Percentiles rank a stretch among this genome's conserved stretches.
Conservation (phyloP, 1,139 yeast species). For the Zygosaccharomyces pseudobailii region DNA sequence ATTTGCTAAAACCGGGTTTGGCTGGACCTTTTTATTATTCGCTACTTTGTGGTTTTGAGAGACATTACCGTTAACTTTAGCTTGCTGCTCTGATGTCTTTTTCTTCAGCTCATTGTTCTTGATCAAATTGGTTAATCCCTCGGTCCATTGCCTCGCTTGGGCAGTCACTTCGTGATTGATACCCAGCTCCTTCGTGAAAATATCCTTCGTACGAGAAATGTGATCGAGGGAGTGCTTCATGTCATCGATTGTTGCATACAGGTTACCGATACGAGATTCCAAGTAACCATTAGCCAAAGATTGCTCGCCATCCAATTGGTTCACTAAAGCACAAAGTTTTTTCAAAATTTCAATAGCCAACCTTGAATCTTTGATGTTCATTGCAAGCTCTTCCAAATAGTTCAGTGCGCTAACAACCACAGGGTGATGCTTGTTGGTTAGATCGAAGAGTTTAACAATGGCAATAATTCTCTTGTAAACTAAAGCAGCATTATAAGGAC, state of each 20-base stretch:
- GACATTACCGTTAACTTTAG: conserved; percentile 15
- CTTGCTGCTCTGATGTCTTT: conserved; percentile 24
- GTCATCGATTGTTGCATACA: conserved; percentile 50
- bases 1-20: conserved; percentile 53
- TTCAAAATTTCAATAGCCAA: conserved; percentile 49
- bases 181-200: conserved; percentile 51
- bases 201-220: conserved; percentile 58
- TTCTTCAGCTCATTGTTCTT: conserved; percentile 28
- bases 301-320: conserved; percentile 48
- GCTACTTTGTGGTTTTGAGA: conserved; percentile 8
- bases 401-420: conserved; percentile 63
- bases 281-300: conserved; percentile 62
- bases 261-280: conserved; percentile 49
- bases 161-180: conserved; percentile 33
- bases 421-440: conserved; percentile 60
- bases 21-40: conserved; percentile 31
- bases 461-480: conserved; percentile 57
- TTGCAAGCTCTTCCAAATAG: conserved; percentile 51
- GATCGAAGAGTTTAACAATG: conserved; percentile 44
- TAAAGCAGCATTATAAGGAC: conserved; percentile 57
- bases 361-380: conserved; percentile 35
- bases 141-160: conserved; percentile 53
- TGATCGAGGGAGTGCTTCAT: conserved; percentile 52
- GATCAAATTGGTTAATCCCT: conserved; percentile 37
- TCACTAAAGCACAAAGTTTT: conserved; percentile 45